Conservation (phyloP, 1,139 yeast genomes). For the Hemisphaericaspora xylanilytica region DNA sequence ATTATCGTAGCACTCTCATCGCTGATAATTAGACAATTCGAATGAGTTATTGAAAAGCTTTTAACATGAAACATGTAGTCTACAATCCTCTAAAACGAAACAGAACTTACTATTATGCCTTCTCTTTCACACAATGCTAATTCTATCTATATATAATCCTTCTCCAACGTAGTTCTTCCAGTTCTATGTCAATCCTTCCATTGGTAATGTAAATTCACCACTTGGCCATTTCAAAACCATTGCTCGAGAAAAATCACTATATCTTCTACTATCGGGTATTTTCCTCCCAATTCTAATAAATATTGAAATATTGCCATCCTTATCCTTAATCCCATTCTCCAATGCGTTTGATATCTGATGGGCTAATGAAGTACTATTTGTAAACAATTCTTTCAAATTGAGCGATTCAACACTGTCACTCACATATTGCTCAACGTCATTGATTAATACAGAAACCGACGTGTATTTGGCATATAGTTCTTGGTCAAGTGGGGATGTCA, state of each 20-base stretch:
- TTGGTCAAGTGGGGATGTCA: constrained; percentile 9
- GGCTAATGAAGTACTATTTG: constrained; percentile 33
- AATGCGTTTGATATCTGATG: constrained; percentile 30
- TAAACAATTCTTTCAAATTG: constrained; percentile 39
- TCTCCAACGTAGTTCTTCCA: neutral
- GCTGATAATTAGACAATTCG: too few species aligned
- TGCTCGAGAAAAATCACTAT: constrained; percentile 59
- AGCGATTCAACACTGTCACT: constrained; percentile 46
- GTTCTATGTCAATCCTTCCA: constrained; percentile 40
- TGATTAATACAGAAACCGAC: constrained; percentile 64
- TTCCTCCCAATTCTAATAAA: constrained; percentile 57
- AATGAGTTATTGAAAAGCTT: too few species aligned
- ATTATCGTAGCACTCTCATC: too few species aligned
- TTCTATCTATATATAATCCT: too few species aligned
- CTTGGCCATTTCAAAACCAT: constrained; percentile 57
- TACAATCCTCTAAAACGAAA: too few species aligned
- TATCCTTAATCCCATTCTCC: constrained; percentile 19
- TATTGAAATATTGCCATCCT: constrained; percentile 35
- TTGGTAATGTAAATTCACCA: constrained; percentile 47
- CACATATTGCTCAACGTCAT: constrained; percentile 75
- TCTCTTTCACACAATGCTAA: too few species aligned
- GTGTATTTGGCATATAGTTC: constrained; percentile 22
- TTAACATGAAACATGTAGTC: too few species aligned
- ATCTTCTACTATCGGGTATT: constrained; percentile 34
- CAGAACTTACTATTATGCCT: too few species aligned